phyloP scores from a whole-genome alignment of 1,139 yeast genomes.

The Kodamaea sp. region DNA sequence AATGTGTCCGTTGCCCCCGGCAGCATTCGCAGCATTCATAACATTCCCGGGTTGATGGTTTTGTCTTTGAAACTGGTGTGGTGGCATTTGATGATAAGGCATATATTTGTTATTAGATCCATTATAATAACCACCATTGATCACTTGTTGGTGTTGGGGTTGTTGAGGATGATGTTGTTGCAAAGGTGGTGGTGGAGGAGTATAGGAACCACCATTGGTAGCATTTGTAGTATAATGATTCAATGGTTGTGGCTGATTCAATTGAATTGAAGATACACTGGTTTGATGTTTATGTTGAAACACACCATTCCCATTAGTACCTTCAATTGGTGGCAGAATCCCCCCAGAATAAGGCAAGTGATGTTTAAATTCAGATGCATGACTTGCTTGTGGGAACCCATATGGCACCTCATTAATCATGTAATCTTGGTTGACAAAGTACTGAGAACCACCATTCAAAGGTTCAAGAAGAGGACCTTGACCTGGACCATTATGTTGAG shows the following conservation, averaged over 20 bases:
- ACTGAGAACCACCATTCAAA: not conserved
- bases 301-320: constrained; percentile 3
- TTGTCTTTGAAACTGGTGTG: constrained; percentile 2
- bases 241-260: constrained; percentile 10
- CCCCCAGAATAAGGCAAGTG: constrained; percentile 5
- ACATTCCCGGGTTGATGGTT: not conserved
- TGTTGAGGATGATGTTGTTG: constrained; percentile 3
- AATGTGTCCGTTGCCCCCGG: too few species aligned
- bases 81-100: constrained; percentile 3
- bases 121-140: too few species aligned
- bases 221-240: constrained; percentile 9
- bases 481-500: constrained; percentile 1
- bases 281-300: constrained; percentile 7
- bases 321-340: constrained; percentile 2
- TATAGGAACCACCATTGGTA: not conserved
- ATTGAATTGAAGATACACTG: constrained; percentile 11
- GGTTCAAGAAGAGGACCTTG: not conserved
- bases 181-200: constrained; percentile 1
- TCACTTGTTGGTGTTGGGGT: constrained; percentile 1
- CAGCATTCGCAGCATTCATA: too few species aligned
- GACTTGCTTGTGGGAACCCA: constrained; percentile 10
- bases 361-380: constrained; percentile 4
- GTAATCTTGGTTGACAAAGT: constrained; percentile 8
- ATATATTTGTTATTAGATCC: too few species aligned
- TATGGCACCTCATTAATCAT: constrained; percentile 13